phyloP scores from a whole-genome alignment of 2,329 filamentous ascomycete species.

The Pseudogymnoascus sp. region DNA sequence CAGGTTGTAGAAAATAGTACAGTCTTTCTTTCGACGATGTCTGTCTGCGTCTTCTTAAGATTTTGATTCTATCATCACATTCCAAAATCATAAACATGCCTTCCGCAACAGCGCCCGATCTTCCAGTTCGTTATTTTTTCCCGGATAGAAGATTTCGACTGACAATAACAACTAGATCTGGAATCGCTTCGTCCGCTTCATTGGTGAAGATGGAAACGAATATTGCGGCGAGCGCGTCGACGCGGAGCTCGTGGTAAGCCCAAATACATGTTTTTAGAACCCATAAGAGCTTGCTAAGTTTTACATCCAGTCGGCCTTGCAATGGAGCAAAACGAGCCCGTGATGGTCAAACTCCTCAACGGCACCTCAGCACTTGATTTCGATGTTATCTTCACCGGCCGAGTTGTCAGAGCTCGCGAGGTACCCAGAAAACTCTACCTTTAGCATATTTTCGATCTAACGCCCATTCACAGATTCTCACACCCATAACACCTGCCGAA shows the following conservation, averaged over 20 bases:
- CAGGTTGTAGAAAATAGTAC: background rate
- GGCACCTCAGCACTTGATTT: conserved; percentile 25
- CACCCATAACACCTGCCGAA: conserved; percentile 42
- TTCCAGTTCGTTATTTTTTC: background rate
- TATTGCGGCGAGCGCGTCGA: conserved; percentile 26
- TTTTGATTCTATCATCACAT: background rate
- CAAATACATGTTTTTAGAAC: background rate
- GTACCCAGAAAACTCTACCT: conserved; percentile 19
- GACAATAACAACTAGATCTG: conserved; percentile 17
- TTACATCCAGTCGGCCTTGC: conserved; percentile 16
- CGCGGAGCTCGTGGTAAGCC: conserved; percentile 13
- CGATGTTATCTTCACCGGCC: conserved; percentile 21
- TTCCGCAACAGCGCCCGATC: background rate
- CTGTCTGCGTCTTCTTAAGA: background rate
- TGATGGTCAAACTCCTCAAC: conserved; percentile 20
- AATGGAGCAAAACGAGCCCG: conserved; percentile 15
- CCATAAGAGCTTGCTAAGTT: background rate
- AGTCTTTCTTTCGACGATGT: background rate
- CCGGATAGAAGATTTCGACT: background rate
- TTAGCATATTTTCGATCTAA: conserved; percentile 30
- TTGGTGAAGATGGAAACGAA: conserved; percentile 22
- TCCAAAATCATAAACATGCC: background rate
- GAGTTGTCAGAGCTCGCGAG: conserved; percentile 24
- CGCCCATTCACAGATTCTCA: conserved; percentile 35
- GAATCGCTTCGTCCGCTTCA: conserved; percentile 21